Evolutionary conservation across 2,329 filamentous ascomycete species (phyloP).

Genomic region (Cladophialophora yegresii): DNA sequence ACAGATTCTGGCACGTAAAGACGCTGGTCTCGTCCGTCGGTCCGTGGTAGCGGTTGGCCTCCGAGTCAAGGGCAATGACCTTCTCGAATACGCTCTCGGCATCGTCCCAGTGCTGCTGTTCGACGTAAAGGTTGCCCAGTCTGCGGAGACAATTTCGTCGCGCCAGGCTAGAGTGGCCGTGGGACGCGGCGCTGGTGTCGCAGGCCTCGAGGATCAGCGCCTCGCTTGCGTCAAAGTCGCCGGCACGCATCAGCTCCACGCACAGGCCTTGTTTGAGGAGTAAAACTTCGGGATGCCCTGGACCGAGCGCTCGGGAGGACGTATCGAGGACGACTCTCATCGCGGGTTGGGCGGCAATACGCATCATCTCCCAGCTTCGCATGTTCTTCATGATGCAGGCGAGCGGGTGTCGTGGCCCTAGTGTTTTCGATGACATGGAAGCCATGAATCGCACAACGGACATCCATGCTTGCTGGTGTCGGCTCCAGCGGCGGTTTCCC

Average conservation of each 20-base stretch:
- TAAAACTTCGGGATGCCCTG: conserved; percentile 1
- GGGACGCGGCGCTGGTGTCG: neutral
- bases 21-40: conserved; percentile 4
- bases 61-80: conserved; percentile 1
- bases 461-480: conserved; percentile 2
- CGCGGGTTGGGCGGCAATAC: neutral
- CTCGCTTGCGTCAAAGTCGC: conserved; percentile 5
- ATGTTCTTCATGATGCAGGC: neutral
- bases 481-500: conserved; percentile 14
- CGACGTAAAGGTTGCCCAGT: conserved; percentile 12
- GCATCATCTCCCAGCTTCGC: conserved; percentile 4
- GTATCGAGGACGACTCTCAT: conserved; percentile 1
- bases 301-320: neutral
- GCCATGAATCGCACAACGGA: conserved; percentile 11
- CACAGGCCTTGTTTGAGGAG: conserved; percentile 1
- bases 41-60: neutral
- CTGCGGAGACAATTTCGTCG: conserved; percentile 9
- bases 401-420: conserved; percentile 4
- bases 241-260: conserved; percentile 10
- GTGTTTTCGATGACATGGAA: conserved; percentile 4
- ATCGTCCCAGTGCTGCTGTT: conserved; percentile 9
- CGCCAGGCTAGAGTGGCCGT: conserved; percentile 4
- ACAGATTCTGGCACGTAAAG: conserved; percentile 18
- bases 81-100: conserved; percentile 6
- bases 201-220: neutral